A percentile compares a stretch with the other conserved stretches of the same genome.
Conservation (phyloP, 352 stramenopile genomes). For the Hyaloperonospora brassicae region DNA sequence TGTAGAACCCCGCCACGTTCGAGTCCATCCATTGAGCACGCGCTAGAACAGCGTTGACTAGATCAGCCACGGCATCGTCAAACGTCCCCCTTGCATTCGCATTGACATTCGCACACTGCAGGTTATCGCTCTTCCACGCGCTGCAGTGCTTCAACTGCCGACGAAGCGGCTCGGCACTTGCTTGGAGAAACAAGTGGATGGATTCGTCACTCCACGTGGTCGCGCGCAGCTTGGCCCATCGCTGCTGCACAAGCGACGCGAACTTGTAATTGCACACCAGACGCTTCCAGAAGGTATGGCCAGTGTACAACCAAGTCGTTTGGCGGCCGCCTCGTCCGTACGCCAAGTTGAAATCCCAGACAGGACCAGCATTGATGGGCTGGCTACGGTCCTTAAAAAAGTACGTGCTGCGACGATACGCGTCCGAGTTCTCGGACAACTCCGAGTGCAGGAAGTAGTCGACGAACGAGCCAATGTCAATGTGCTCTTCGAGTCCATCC, state of each 20-base stretch:
- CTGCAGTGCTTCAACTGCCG: constrained; percentile 41
- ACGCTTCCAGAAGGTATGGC: constrained; percentile 51
- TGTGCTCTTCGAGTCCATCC: constrained; percentile 36
- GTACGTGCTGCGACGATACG: constrained; percentile 52
- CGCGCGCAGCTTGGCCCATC: constrained; percentile 40
- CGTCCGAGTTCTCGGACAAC: constrained; percentile 50
- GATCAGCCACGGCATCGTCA: constrained; percentile 27
- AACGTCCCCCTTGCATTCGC: constrained; percentile 28
- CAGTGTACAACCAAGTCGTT: constrained; percentile 49
- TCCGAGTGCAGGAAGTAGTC: constrained; percentile 70
- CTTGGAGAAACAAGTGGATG: constrained; percentile 37
- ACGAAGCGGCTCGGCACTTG: constrained; percentile 30
- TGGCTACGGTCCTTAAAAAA: constrained; percentile 66
- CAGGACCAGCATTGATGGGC: constrained; percentile 55
- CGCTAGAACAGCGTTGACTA: constrained; percentile 27
- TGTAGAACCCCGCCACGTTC: constrained; percentile 34
- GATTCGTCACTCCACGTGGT: constrained; percentile 45
- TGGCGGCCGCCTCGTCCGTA: constrained; percentile 35
- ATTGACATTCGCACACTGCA: constrained; percentile 51
- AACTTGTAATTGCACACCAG: constrained; percentile 70
- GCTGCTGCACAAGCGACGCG: constrained; percentile 42
- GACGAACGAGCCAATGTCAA: constrained; percentile 61
- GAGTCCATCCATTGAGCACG: constrained; percentile 54
- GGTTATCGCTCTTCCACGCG: constrained; percentile 37
- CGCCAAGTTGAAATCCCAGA: constrained; percentile 69